Conservation (phyloP, 169 alveolate genomes). For the Plasmodium blacklocki region DNA sequence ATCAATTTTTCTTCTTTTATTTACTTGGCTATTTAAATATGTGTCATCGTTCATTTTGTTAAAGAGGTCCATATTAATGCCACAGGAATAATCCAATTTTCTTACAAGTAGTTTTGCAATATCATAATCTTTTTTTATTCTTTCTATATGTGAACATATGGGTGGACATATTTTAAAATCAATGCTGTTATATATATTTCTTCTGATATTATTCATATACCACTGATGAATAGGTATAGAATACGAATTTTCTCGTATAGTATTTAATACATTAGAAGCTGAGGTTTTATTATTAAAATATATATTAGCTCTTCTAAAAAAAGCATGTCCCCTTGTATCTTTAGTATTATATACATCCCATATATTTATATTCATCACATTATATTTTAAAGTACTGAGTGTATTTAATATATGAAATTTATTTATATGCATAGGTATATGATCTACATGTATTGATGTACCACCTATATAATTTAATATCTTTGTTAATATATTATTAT, state of each 20-base stretch:
- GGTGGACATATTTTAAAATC: conserved; percentile 73
- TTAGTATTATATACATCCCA: conserved; percentile 51
- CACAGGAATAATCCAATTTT: conserved; percentile 45
- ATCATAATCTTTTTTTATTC: conserved; percentile 51
- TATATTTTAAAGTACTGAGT: conserved; percentile 19
- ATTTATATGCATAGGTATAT: conserved; percentile 31
- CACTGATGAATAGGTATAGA: conserved; percentile 20
- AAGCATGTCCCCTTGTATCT: conserved; percentile 27
- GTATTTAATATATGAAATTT: conserved; percentile 54
- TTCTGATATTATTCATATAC: conserved; percentile 30
- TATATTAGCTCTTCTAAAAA: conserved; percentile 53
- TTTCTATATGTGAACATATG: conserved; percentile 58
- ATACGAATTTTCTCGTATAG: conserved; percentile 37
- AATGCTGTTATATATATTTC: conserved; percentile 42
- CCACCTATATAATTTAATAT: conserved; percentile 33
- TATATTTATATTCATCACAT: conserved; percentile 42
- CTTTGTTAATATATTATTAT: conserved; percentile 46
- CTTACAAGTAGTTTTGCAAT: conserved; percentile 39
- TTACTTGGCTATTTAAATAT: background rate
- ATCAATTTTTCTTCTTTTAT: conserved; percentile 26
- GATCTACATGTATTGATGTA: conserved; percentile 35
- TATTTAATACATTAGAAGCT: conserved; percentile 4
- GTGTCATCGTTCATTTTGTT: conserved; percentile 13
- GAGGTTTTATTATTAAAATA: conserved; percentile 42
- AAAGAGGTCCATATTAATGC: conserved; percentile 11